Conservation (phyloP, 1,139 yeast genomes). For the Magnusiomyces sp. region DNA sequence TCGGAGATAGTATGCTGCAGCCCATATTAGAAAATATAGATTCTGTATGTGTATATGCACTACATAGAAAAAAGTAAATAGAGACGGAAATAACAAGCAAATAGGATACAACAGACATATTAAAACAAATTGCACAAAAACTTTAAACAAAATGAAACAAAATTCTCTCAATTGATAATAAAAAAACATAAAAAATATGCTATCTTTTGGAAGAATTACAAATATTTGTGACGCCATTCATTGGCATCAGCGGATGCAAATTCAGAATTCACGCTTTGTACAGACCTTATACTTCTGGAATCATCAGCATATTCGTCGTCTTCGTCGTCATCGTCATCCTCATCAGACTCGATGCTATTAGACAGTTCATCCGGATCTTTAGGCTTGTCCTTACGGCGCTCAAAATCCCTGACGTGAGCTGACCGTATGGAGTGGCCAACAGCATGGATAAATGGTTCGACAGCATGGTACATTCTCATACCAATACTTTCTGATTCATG, state of each 20-base stretch:
- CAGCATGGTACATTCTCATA: slow-evolving; percentile 19
- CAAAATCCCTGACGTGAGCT: slow-evolving; percentile 89
- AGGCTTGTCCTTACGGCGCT: slow-evolving; percentile 44
- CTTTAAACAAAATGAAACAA: no score
- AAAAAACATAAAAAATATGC: background rate
- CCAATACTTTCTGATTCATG: slow-evolving; percentile 12
- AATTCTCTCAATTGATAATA: background rate
- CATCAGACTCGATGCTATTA: slow-evolving; percentile 32
- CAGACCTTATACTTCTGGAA: no score
- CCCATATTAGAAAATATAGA: no score
- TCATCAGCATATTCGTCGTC: slow-evolving; percentile 9
- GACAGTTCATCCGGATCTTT: slow-evolving; percentile 30
- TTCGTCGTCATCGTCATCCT: slow-evolving; percentile 24
- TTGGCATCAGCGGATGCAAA: slow-evolving; percentile 6
- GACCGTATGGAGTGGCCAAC: slow-evolving; percentile 57
- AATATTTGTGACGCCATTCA: slow-evolving; percentile 12
- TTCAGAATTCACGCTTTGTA: background rate
- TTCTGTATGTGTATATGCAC: no score
- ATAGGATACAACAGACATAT: no score
- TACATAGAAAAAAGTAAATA: no score
- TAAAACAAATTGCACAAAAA: no score
- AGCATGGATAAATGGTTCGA: slow-evolving; percentile 37
- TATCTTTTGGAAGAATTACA: background rate
- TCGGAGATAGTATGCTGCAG: no score
- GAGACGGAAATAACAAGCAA: no score